Evolutionary conservation across 352 stramenopile genomes (phyloP), one percentile per base, ranked within the genome.

Genomic region (Pythium utonaiense): DNA sequence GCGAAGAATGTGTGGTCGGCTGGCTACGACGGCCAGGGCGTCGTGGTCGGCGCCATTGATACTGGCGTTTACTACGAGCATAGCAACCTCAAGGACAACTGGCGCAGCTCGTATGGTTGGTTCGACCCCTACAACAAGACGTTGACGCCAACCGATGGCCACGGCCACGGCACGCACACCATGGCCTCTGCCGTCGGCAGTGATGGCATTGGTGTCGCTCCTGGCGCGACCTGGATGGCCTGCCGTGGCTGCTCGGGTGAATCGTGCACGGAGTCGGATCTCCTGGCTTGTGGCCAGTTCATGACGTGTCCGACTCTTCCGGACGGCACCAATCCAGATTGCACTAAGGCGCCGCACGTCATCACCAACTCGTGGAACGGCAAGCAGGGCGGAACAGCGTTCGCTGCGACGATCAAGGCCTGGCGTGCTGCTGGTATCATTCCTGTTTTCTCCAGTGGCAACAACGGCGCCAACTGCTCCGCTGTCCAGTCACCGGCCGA

Each of bases 41-140:
- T 77, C 42, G 60, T 66, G 6, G 57, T 77, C 16, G 58, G 49
- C 12, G 41, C 40, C 17, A 77, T 77, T 48, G 70, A 77, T 53
- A 62, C 66, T 22, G 66, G 70, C 45, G 70, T 72, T 22, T 62
- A 49, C 3, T 62, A 41, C 25, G 62, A 53, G 10, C 70, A 77
- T 53, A 44, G 61, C 12, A 31, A 49, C 3, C 27, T 77, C 0
- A 33, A 25, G 12, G 22, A 14, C 44, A 65, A 24, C 38, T 70
- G 27, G 38, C 56, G 41, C 33, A 28, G 36, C 17, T 44, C 30
- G 14, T 65, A 65, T 41, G 58, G 57, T 17, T 67, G 60, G 57
- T 78, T 52, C 38, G 62, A 75, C 24, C 64, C 67, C 1, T 64
- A 75, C 34, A 57, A 49, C 10, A 51, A 65, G 17, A 48, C 44